Percentiles rank a stretch among this genome's conserved stretches.
These are phyloP conservation scores for Puccinia coronata DNA, from an alignment of 1,284 basidiomycete species.

Conservation along the genomic window DNA sequence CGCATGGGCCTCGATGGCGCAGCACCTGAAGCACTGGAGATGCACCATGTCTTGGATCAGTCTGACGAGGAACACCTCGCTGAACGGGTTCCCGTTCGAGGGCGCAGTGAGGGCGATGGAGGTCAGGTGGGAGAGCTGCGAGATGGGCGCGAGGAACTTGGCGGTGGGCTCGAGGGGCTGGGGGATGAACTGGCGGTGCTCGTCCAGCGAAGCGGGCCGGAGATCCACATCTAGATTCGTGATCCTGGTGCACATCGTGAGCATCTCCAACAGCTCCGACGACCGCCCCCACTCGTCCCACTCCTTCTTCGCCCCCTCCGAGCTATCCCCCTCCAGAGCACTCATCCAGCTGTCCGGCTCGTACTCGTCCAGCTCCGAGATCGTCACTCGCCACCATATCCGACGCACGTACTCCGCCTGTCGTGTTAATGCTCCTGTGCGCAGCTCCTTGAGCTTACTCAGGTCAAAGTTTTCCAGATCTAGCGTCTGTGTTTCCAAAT, in stretches of 20 bases:
- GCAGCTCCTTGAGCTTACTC: neutral
- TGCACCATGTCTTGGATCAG: slow-evolving; percentile 11
- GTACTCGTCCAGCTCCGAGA: slow-evolving; percentile 6
- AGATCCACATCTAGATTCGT: slow-evolving; percentile 18
- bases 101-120: slow-evolving; percentile 15
- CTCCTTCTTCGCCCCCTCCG: neutral
- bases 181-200: neutral
- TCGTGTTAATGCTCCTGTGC: neutral
- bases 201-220: neutral
- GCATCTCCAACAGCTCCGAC: neutral
- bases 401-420: slow-evolving; percentile 10
- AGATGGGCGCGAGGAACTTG: slow-evolving; percentile 23
- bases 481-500: neutral
- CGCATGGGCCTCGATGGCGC: neutral
- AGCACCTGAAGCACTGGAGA: slow-evolving; percentile 25
- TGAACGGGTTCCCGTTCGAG: neutral
- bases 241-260: neutral
- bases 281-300: slow-evolving; percentile 20
- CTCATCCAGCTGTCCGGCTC: slow-evolving; percentile 1
- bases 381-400: slow-evolving; percentile 33
- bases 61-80: slow-evolving; percentile 5
- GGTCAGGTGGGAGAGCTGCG: slow-evolving; percentile 1
- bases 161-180: neutral
- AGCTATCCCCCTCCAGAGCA: neutral
- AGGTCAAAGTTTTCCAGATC: slow-evolving; percentile 19